These are phyloP conservation scores for Hermanozyma aechmeae DNA, from an alignment of 805 yeast species.

Conservation along the genomic window DNA sequence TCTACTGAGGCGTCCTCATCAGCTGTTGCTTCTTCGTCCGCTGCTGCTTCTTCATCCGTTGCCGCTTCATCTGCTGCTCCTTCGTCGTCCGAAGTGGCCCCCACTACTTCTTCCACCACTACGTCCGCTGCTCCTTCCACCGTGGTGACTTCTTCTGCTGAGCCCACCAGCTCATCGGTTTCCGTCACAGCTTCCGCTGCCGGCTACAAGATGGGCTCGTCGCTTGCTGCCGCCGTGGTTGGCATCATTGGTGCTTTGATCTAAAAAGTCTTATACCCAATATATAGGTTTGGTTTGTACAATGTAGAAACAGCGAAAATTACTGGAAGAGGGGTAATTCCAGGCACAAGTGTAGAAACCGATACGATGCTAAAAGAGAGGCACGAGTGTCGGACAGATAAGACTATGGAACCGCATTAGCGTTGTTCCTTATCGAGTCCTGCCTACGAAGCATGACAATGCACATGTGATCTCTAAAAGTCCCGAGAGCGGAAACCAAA, in stretches of 20 bases:
- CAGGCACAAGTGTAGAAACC: not conserved
- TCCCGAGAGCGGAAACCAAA: too few relatives aligned
- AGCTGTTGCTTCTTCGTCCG: conserved; percentile 13
- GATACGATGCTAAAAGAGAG: not conserved
- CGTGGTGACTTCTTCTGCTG: conserved; percentile 3
- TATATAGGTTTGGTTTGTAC: not conserved
- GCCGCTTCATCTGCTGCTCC: conserved; percentile 12
- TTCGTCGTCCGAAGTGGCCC: conserved; percentile 11
- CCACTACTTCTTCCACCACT: conserved; percentile 7
- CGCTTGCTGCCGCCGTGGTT: conserved; percentile 28
- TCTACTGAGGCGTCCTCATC: conserved; percentile 9
- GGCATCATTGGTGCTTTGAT: conserved; percentile 30
- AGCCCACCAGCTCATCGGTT: conserved; percentile 12
- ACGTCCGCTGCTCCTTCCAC: conserved; percentile 3
- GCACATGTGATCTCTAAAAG: too few relatives aligned
- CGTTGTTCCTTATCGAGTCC: too few relatives aligned
- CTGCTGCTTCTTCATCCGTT: conserved; percentile 9
- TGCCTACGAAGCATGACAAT: too few relatives aligned
- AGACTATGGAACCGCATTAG: not conserved
- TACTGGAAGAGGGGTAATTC: not conserved
- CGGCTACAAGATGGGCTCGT: conserved; percentile 15
- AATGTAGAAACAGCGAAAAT: not conserved
- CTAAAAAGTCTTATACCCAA: conserved; percentile 4
- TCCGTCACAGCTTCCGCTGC: conserved; percentile 3
- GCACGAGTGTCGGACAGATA: not conserved